Evolutionary conservation across 495 filamentous ascomycete species (phyloP).

Genomic region (Talaromyces proteolyticus): DNA sequence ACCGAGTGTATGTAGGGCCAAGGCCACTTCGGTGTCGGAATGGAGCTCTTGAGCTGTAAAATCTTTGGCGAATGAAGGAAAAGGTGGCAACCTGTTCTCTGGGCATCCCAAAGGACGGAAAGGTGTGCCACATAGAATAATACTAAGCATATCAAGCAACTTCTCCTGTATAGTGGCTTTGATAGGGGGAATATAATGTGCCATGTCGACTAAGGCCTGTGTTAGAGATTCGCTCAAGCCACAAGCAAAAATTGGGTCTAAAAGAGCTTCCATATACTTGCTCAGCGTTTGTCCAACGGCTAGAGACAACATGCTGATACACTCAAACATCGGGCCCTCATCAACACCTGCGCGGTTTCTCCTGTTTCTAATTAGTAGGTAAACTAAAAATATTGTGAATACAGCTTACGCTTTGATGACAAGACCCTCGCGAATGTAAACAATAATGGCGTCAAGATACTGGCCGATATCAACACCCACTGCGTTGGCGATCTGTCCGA

Average conservation of each 20-base stretch:
- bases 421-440: constrained; percentile 86
- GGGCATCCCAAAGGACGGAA: constrained; percentile 91
- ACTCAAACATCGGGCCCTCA: constrained; percentile 91
- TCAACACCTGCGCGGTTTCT: constrained; percentile 63
- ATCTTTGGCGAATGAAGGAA: constrained; percentile 80
- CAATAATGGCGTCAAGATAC: constrained; percentile 88
- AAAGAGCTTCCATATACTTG: constrained; percentile 93
- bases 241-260: constrained; percentile 96
- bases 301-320: constrained; percentile 91
- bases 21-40: constrained; percentile 80
- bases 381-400: background rate
- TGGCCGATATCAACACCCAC: constrained; percentile 90
- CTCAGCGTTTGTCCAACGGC: constrained; percentile 94
- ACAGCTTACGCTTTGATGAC: constrained; percentile 63
- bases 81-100: constrained; percentile 53
- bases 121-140: constrained; percentile 83
- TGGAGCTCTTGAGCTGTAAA: constrained; percentile 63
- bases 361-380: constrained; percentile 15
- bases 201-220: constrained; percentile 95
- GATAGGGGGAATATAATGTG: constrained; percentile 94
- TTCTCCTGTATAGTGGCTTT: constrained; percentile 89
- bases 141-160: constrained; percentile 89
- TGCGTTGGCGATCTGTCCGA: constrained; percentile 93
- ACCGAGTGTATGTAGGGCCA: constrained; percentile 87
- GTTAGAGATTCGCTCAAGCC: constrained; percentile 88